Percentiles rank a stretch among this genome's conserved stretches.
phyloP scores from a whole-genome alignment of 352 stramenopile genomes.

The Globisporangium spinosum region DNA sequence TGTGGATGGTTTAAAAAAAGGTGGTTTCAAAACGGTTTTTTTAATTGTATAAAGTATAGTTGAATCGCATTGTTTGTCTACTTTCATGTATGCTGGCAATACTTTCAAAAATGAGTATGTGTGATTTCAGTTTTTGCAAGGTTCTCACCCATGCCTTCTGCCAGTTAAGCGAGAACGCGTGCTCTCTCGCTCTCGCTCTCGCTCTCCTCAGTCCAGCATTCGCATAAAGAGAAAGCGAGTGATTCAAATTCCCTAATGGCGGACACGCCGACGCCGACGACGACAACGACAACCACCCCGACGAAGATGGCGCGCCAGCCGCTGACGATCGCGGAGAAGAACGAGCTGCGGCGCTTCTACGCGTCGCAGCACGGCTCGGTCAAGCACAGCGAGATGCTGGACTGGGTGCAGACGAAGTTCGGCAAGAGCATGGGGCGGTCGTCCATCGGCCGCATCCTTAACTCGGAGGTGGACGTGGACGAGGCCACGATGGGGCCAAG shows the following conservation, averaged over 20 bases:
- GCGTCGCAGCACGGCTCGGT: slow-evolving; percentile 1
- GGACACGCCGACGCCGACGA: background rate
- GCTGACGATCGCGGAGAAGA: slow-evolving; percentile 20
- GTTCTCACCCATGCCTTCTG: background rate
- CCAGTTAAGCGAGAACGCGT: background rate
- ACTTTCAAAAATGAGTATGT: background rate
- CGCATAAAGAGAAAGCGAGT: background rate
- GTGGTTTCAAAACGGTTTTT: background rate
- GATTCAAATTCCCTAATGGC: background rate
- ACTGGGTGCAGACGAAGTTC: slow-evolving; percentile 14
- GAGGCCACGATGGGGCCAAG: slow-evolving; percentile 9
- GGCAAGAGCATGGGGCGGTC: slow-evolving; percentile 17
- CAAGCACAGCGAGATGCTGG: slow-evolving; percentile 16
- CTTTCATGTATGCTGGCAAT: background rate
- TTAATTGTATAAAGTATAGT: background rate
- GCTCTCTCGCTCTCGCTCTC: background rate
- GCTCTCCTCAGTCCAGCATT: slow-evolving; percentile 1
- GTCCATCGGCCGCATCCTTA: slow-evolving; percentile 18
- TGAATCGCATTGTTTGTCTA: background rate
- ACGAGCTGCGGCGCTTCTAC: slow-evolving; percentile 16
- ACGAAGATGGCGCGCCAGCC: slow-evolving; percentile 7
- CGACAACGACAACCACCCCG: background rate
- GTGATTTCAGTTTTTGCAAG: background rate
- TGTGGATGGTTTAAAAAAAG: background rate
- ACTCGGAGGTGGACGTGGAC: slow-evolving; percentile 8